Base-by-base conservation (phyloP, 2,329 filamentous ascomycete genomes). In the Magnaporthiopsis incrustans region DNA sequence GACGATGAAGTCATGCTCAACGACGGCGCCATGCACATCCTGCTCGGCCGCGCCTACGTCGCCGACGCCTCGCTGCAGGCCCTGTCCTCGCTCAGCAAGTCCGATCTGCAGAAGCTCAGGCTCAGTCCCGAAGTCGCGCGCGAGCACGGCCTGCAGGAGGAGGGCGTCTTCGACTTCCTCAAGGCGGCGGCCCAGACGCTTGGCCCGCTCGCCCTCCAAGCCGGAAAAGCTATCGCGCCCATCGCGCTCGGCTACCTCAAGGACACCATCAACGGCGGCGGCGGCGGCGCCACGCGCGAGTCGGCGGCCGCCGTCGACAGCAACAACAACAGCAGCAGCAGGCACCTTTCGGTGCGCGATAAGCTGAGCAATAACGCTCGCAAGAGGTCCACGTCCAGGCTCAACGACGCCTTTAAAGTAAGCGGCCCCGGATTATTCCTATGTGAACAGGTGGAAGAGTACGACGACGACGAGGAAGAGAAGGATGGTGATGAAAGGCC, bases 31-130 rank as follows among this genome's bases (percentile, higher is more conserved):
- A 5, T 14, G 2, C 57, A n/a, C 6, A 30, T 68, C 10, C 59
- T 68, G 4, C 60, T 68, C 33, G 60, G 68, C 62, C 68, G 68
- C 10, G 68, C 68, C 26, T 18, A 67, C 15, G 44, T 68, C 27
- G 66, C 64, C 25, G 67, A 68, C 50, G 60, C 66, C 14, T 65
- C 67, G 32, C 64, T 67, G 10, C 65, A 67, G 61, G 66, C 66
- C 6, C 60, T 69, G 15, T 63, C 63, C 59, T 35, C 61, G 35
- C 61, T 67, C 11, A 53, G 18, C 18, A 53, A 53, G 44, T 10
- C 18, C 1, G 62, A 64, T 2, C n/a, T 27, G 18, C 26, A 15
- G 1, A 30, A 14, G 18, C 57, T 59, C 25, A 32, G 6, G 57
- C 44, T 53, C 22, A 18, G 11, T 14, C 57, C 15, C 18, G 14